phyloP scores from a whole-genome alignment of 106 monocot species.

The Phalaenopsis aphrodite region DNA sequence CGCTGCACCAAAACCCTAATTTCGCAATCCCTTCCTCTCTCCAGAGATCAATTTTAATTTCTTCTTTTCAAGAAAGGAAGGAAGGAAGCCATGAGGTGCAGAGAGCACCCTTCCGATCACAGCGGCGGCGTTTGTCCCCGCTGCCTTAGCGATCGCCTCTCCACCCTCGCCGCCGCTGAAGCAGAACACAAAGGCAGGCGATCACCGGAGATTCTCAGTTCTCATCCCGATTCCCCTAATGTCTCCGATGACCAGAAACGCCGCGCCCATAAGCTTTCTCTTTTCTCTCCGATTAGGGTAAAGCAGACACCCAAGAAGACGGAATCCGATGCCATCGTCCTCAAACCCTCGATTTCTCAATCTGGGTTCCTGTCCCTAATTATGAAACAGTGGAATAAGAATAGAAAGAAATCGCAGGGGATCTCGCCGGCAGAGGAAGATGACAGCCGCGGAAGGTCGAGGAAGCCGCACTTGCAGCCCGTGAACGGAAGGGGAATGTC shows the following conservation, averaged over 20 bases:
- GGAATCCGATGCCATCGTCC: not conserved
- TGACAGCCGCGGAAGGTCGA: not conserved
- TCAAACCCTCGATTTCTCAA: not conserved
- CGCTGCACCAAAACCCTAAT: too few species aligned
- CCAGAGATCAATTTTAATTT: too few species aligned
- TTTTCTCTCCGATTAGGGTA: slow-evolving; percentile 34
- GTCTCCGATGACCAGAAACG: not conserved
- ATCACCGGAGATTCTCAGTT: slow-evolving; percentile 12
- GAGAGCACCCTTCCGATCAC: slow-evolving; percentile 37
- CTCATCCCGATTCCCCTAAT: slow-evolving; percentile 37
- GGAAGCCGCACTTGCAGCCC: not conserved
- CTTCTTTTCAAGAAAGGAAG: not conserved
- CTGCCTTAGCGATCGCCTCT: slow-evolving; percentile 78
- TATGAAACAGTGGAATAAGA: slow-evolving; percentile 13
- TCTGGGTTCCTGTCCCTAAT: slow-evolving; percentile 33
- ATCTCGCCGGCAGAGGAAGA: not conserved
- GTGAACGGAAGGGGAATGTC: slow-evolving; percentile 26
- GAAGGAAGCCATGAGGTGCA: slow-evolving; percentile 45
- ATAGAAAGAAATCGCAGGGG: slow-evolving; percentile 4
- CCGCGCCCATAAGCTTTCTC: slow-evolving; percentile 11
- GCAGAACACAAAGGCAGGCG: slow-evolving; percentile 7
- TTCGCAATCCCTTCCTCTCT: too few species aligned
- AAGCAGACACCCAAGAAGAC: slow-evolving; percentile 9
- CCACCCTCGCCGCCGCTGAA: slow-evolving; percentile 22
- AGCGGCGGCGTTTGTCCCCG: slow-evolving; percentile 63